Base-by-base conservation (phyloP, 2,329 filamentous ascomycete genomes). In the Parascedosporium putredinis region DNA sequence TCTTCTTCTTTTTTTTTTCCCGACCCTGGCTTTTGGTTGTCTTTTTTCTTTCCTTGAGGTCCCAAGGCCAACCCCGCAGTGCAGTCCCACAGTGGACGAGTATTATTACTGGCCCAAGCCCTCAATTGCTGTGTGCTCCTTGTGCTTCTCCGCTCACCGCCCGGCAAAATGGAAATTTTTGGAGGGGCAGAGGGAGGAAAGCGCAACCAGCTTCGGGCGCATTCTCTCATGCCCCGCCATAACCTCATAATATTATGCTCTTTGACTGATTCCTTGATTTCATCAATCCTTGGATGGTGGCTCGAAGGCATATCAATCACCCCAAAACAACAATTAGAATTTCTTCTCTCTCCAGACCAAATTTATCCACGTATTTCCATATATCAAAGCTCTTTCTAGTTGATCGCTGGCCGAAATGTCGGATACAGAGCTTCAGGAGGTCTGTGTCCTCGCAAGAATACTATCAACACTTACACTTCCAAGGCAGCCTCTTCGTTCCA, bases 351-450 rank as follows among this genome's bases (percentile, higher is more conserved):
- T 44, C 12, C 16, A 14, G n/a, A 10, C 18, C 7, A 25, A 29
- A 29, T 45, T 45, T 31, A 20, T 16, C 12, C 12, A 22, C 18
- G 18, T 16, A 16, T 29, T 20, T 45, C 7, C 2, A 27, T 20
- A 31, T 45, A 45, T 20, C 27, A 3, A 9, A 8, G 6, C n/a
- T 23, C 40, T 9, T 12, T 10, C 23, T 23, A 20, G 53, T 75
- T 55, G 27, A 89, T 90, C 16, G 5, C 10, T 42, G 5, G 10
- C 10, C 6, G 14, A 18, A 42, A 42, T 42, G 38, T 18, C 38
- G 86, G 78, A 84, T 49, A 83, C 83, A 40, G 84, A 89, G 70
- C 65, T 89, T 42, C 84, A 88, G 70, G 84, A 89, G 69, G 85
- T 87, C 70, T 38, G 62, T 52, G 18, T 5, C 18, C 8, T 38